These are phyloP conservation scores for Farysia itapuensis DNA, from an alignment of 1,284 basidiomycete genomes.

Conservation along the genomic window DNA sequence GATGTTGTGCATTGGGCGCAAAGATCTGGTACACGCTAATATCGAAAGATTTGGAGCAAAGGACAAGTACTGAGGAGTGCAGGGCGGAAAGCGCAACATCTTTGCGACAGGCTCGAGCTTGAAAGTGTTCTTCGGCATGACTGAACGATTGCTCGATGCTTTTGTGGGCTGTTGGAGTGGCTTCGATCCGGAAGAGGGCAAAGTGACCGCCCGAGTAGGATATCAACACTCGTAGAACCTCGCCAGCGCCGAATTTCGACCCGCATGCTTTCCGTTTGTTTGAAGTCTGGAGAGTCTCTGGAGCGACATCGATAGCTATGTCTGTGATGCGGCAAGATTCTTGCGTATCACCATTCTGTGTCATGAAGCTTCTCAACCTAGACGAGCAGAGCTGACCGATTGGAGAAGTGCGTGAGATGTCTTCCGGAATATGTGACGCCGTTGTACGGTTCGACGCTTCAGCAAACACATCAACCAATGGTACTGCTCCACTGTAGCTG, in stretches of 20 bases:
- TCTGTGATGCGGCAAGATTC: conserved; percentile 11
- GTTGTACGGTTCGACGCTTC: too few species aligned
- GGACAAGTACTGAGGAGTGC: conserved; percentile 48
- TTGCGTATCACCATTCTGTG: too few species aligned
- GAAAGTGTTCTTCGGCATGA: too few species aligned
- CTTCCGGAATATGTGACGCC: too few species aligned
- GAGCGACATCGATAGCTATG: conserved; percentile 15
- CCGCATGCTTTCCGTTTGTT: not conserved
- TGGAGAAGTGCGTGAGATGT: too few species aligned
- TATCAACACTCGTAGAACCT: conserved; percentile 28
- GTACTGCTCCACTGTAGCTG: not conserved
- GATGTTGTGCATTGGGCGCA: not conserved
- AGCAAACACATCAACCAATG: conserved; percentile 3
- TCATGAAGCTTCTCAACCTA: too few species aligned
- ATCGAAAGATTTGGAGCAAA: conserved; percentile 44
- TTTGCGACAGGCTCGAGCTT: not conserved
- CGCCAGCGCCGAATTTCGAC: not conserved
- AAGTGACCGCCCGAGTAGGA: conserved; percentile 53
- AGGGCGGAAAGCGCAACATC: conserved; percentile 31
- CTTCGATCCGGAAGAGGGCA: conserved; percentile 40
- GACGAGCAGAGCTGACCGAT: too few species aligned
- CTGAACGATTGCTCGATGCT: conserved; percentile 9
- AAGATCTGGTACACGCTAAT: conserved; percentile 38
- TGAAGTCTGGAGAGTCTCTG: not conserved
- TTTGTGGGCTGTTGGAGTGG: not conserved